Evolutionary conservation across 306 rosid genomes (phyloP).

Genomic region (Mucuna pruriens): DNA sequence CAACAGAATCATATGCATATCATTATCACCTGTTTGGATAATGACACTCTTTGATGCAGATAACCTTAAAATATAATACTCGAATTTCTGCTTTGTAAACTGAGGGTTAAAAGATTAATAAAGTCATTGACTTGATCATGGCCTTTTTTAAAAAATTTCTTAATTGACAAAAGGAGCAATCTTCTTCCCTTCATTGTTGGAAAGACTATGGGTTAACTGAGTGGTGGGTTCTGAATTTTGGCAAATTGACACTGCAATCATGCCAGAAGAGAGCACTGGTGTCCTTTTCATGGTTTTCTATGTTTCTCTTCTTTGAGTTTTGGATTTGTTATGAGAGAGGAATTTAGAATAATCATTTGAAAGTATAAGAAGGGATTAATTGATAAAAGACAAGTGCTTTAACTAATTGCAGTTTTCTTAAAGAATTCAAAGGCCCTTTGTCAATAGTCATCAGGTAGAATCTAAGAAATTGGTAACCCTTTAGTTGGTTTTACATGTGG

Average conservation of each 20-base stretch:
- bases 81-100: conserved; percentile 32
- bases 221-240: conserved; percentile 8
- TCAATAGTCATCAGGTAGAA: conserved; percentile 42
- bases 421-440: conserved; percentile 24
- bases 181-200: conserved; percentile 44
- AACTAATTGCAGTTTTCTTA: conserved; percentile 30
- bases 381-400: conserved; percentile 23
- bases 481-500: conserved; percentile 36
- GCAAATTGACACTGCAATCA: conserved; percentile 33
- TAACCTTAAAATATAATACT: conserved; percentile 38
- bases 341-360: conserved; percentile 37
- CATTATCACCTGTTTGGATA: conserved; percentile 44
- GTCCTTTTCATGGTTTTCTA: conserved; percentile 28
- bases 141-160: neutral
- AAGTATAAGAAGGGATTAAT: conserved; percentile 17
- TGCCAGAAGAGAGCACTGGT: conserved; percentile 42
- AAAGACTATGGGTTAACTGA: conserved; percentile 37
- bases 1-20: conserved; percentile 55
- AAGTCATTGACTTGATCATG: conserved; percentile 49
- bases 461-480: conserved; percentile 46
- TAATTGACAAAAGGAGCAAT: conserved; percentile 25
- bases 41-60: conserved; percentile 32
- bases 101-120: conserved; percentile 40
- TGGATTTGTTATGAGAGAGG: conserved; percentile 23
- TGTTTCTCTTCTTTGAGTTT: conserved; percentile 7